Evolutionary conservation across 805 yeast species (phyloP), one percentile per base, ranked within the genome.

Genomic region (Metschnikowia aberdeeniae): DNA sequence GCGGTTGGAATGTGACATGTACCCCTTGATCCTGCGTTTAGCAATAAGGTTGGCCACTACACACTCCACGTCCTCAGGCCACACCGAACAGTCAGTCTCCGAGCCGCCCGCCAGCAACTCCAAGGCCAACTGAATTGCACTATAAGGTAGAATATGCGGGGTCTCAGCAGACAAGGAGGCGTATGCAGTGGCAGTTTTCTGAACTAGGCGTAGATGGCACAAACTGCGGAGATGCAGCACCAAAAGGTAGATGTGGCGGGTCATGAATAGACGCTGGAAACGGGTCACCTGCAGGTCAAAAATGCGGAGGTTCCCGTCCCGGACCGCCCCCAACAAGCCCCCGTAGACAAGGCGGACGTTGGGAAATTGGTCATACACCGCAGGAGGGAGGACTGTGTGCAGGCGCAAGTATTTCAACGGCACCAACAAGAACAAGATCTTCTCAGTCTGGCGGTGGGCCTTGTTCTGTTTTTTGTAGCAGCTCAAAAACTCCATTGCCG

Each of bases 1-100:
- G 34, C 78, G 69, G 57, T 86, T 81, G 3, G 82, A 76, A 58
- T 88, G 93, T 5, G 95, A 85, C 12, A 89, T 62, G 61, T 89
- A 89, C 0, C 96, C 97, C 62, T 85, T 88, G 38, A 89, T 67
- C 45, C 62, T 67, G 7, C 84, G 84, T 41, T 67, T 65, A 42
- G 73, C 70, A 14, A 89, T 86, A 56, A 85, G 64, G 43, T 75
- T 78, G 0, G 95, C 89, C 19, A 88, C 52, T 9, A 76, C 63
- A 47, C 92, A 81, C 62, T 89, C 96, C 4, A 81, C 67, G 45
- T 78, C 81, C 56, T 81, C 87, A 12, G 68, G 54, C 12, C 63
- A 42, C 43, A 57, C 47, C 41, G 19, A 29, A 1, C 43, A 13
- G 8, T 30, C 46, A 2, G 41, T 44, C 11, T 22, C 22, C 3